phyloP scores from a whole-genome alignment of 2,329 filamentous ascomycete genomes.

The Pseudogymnoascus sp. region DNA sequence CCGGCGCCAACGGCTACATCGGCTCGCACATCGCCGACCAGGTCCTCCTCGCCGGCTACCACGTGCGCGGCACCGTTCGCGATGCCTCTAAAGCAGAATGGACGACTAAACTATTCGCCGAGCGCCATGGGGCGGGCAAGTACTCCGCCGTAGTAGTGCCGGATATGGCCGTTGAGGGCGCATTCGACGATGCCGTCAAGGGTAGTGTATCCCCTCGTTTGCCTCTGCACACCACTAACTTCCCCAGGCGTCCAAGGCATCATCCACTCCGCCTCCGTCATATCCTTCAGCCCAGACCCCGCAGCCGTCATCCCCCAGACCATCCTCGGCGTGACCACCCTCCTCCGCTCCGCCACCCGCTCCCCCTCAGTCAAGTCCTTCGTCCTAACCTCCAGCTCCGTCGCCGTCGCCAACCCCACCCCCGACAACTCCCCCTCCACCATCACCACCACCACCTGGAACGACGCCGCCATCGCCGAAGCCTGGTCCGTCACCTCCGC shows the following conservation, averaged over 20 bases:
- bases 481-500: conserved; percentile 31
- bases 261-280: conserved; percentile 26
- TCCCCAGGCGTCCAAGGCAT: conserved; percentile 25
- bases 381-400: conserved; percentile 33
- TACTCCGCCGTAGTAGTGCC: conserved; percentile 31
- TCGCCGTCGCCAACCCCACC: conserved; percentile 20
- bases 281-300: conserved; percentile 25
- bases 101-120: conserved; percentile 26
- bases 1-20: conserved; percentile 36
- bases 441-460: conserved; percentile 29
- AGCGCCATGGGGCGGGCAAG: conserved; percentile 28
- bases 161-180: conserved; percentile 27
- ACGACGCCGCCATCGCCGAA: conserved; percentile 26
- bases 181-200: conserved; percentile 25
- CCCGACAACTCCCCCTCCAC: conserved; percentile 16
- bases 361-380: conserved; percentile 32
- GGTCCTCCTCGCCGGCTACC: conserved; percentile 34
- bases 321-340: neutral
- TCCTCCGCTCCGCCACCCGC: neutral
- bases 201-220: conserved; percentile 10
- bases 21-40: conserved; percentile 35
- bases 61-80: conserved; percentile 40
- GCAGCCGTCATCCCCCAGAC: conserved; percentile 16
- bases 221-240: neutral
- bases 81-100: conserved; percentile 28